A percentile compares a stretch with the other conserved stretches of the same genome.
Evolutionary conservation across 495 filamentous ascomycete genomes (phyloP).

Genomic region (Astrocystis sublimbata): DNA sequence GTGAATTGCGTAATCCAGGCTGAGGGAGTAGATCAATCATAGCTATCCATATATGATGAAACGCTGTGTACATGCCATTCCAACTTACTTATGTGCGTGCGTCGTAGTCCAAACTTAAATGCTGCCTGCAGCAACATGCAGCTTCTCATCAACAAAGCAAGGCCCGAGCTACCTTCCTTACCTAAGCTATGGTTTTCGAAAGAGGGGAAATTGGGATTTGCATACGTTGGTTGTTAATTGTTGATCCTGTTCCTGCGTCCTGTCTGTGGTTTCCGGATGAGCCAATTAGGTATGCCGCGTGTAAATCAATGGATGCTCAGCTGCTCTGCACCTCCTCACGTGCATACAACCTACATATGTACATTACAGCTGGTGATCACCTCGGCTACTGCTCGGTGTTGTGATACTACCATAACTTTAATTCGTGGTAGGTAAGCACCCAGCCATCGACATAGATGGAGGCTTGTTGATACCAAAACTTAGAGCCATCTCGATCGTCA

Average conservation of each 20-base stretch:
- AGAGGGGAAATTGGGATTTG: neutral
- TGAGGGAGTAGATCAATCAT: neutral
- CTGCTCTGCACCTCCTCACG: neutral
- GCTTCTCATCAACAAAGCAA: neutral
- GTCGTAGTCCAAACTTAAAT: neutral
- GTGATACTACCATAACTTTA: neutral
- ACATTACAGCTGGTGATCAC: neutral
- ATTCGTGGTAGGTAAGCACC: too few species aligned
- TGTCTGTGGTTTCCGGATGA: neutral
- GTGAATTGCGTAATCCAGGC: neutral
- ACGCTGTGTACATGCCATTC: neutral
- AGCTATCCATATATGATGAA: neutral
- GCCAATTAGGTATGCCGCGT: neutral
- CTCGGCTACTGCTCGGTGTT: too few species aligned
- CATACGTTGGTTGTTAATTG: neutral
- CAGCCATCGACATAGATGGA: too few species aligned
- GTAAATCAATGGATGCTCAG: neutral
- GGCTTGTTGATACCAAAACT: too few species aligned
- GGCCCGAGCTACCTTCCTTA: neutral
- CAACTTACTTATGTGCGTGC: neutral
- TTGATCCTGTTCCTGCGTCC: neutral
- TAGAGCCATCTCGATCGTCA: too few species aligned
- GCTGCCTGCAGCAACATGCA: neutral
- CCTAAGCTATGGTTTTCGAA: neutral
- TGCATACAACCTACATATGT: neutral